These are phyloP conservation scores for Sporothrix brunneoviolacea DNA, from an alignment of 2,329 filamentous ascomycete species.

Conservation along the genomic window DNA sequence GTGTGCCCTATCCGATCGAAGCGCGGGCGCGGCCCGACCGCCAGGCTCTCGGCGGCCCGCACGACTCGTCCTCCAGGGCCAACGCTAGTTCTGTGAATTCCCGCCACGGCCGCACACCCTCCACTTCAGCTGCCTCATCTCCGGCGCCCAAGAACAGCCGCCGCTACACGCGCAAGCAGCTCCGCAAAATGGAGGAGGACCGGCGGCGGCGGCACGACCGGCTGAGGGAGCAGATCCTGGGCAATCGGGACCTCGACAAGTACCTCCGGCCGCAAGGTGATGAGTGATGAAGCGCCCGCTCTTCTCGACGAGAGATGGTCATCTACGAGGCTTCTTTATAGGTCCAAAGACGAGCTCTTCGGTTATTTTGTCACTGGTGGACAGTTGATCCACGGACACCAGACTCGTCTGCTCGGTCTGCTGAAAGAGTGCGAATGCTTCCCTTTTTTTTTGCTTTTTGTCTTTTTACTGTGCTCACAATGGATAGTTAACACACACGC, in stretches of 20 bases:
- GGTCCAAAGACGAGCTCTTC: no score
- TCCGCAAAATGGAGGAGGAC: constrained; percentile 47
- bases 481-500: no score
- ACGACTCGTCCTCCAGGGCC: no score
- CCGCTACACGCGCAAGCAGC: constrained; percentile 32
- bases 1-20: constrained; percentile 71
- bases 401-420: no score
- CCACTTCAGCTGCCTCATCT: constrained; percentile 18
- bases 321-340: no score
- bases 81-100: no score
- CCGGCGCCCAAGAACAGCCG: constrained; percentile 28
- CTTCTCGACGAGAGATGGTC: no score
- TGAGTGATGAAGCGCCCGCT: no score
- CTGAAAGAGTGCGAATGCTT: not conserved
- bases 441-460: not conserved
- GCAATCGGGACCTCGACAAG: constrained; percentile 65
- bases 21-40: constrained; percentile 65
- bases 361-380: no score
- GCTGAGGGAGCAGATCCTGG: constrained; percentile 66
- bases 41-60: constrained; percentile 57
- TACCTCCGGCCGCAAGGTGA: constrained; percentile 49
- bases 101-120: constrained; percentile 26
- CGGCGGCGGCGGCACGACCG: constrained; percentile 57
- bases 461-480: no score
- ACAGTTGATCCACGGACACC: no score